Evolutionary conservation across 192 early-diverging fungal genomes (phyloP).

Genomic region (Rhizophagus sp.): DNA sequence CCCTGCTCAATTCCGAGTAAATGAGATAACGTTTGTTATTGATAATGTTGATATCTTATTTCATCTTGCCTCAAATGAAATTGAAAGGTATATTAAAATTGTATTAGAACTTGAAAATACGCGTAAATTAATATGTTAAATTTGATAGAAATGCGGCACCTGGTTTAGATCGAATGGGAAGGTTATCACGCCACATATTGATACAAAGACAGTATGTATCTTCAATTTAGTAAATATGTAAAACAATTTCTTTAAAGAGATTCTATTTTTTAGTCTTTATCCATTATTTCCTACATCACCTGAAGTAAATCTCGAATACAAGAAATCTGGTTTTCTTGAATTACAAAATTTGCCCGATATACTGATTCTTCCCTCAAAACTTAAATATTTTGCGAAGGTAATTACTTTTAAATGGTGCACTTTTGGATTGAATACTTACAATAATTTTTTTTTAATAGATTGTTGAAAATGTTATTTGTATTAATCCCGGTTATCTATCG

Average conservation of each 20-base stretch:
- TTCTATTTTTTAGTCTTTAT: constrained; percentile 61
- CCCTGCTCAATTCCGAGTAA: constrained; percentile 81
- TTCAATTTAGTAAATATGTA: not conserved
- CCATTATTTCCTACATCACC: constrained; percentile 73
- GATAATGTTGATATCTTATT: constrained; percentile 77
- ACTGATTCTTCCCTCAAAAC: constrained; percentile 71
- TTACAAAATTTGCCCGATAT: constrained; percentile 75
- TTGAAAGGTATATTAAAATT: constrained; percentile 39
- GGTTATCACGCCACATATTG: constrained; percentile 75
- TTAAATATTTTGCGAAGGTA: constrained; percentile 73
- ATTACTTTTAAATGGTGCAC: not conserved
- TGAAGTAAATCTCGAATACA: constrained; percentile 38
- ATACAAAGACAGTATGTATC: constrained; percentile 67
- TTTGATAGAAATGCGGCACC: not conserved
- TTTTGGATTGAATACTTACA: not conserved
- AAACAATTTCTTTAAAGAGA: not conserved
- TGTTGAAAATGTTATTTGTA: constrained; percentile 72
- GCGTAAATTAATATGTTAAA: not conserved
- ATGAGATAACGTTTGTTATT: constrained; percentile 80
- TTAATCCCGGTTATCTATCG: constrained; percentile 82
- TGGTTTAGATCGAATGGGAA: constrained; percentile 23
- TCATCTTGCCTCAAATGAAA: constrained; percentile 70
- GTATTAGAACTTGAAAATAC: not conserved
- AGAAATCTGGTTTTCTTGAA: constrained; percentile 45
- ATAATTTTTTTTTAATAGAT: constrained; percentile 32